Conservation (phyloP, 2,329 filamentous ascomycete species). For the Ophiostoma australiae region DNA sequence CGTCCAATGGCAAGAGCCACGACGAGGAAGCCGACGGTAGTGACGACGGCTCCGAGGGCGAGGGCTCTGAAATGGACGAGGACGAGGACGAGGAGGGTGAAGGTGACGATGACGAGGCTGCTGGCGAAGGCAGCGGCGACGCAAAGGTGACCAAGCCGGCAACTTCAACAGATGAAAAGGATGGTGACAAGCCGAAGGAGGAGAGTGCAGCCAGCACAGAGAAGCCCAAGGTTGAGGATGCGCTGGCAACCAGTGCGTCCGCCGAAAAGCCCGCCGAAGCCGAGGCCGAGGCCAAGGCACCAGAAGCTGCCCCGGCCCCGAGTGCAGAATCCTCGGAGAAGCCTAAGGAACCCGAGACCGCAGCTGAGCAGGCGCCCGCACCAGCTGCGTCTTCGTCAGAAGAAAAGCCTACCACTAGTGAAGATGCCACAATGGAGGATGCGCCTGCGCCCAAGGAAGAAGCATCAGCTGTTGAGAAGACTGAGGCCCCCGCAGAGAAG, state of each 20-base stretch:
- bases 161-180: constrained; percentile 11
- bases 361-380: background rate
- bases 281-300: background rate
- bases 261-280: constrained; percentile 1
- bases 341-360: constrained; percentile 17
- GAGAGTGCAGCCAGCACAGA: constrained; percentile 17
- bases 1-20: constrained; percentile 20
- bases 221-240: constrained; percentile 12
- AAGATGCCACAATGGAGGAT: constrained; percentile 17
- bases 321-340: background rate
- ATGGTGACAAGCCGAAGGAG: constrained; percentile 15
- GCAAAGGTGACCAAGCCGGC: constrained; percentile 19
- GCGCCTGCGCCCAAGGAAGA: constrained; percentile 19
- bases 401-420: background rate
- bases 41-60: constrained; percentile 25
- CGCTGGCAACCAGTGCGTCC: background rate
- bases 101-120: constrained; percentile 15
- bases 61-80: constrained; percentile 26
- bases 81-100: constrained; percentile 25
- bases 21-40: constrained; percentile 24
- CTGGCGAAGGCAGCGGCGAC: constrained; percentile 13
- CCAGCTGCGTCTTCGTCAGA: constrained; percentile 11
- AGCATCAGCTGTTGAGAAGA: background rate
- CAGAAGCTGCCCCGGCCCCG: background rate
- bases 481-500: background rate